Percentiles rank a stretch among this genome's conserved stretches.
These are phyloP conservation scores for Hygrophoropsis aurantiaca DNA, from an alignment of 768 basidiomycete species.

Conservation along the genomic window DNA sequence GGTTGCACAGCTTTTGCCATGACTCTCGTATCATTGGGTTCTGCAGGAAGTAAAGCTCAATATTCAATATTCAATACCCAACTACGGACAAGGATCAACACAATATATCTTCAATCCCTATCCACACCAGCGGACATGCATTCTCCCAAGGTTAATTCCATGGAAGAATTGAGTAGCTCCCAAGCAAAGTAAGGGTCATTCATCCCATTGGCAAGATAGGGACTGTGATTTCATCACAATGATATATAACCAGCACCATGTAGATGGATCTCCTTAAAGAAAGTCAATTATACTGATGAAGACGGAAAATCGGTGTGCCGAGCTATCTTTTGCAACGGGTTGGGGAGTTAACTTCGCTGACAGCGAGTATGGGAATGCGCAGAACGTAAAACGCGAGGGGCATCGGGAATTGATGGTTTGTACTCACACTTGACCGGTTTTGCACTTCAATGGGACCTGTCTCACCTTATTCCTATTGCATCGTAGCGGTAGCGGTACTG, in stretches of 20 bases:
- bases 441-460: not conserved
- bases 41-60: no score
- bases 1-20: no score
- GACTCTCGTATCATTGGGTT: no score
- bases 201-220: not conserved
- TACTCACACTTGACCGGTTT: not conserved
- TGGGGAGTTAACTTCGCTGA: not conserved
- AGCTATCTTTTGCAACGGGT: not conserved
- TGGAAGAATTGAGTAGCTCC: conserved; percentile 46
- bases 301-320: conserved; percentile 68
- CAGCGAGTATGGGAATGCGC: conserved; percentile 91
- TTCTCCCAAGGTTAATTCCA: conserved; percentile 52
- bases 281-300: conserved; percentile 77
- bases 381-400: conserved; percentile 74
- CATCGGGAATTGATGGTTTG: conserved; percentile 79
- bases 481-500: conserved; percentile 78
- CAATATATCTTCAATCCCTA: no score
- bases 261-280: conserved; percentile 86
- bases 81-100: no score
- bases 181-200: conserved; percentile 66
- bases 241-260: not conserved
- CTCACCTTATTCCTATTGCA: not conserved
- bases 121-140: conserved; percentile 21
- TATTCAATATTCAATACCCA: no score
- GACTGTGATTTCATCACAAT: not conserved